Evolutionary conservation across 257 asterid genomes (phyloP), one percentile per base, ranked within the genome.

Genomic region (Solanum piurae): DNA sequence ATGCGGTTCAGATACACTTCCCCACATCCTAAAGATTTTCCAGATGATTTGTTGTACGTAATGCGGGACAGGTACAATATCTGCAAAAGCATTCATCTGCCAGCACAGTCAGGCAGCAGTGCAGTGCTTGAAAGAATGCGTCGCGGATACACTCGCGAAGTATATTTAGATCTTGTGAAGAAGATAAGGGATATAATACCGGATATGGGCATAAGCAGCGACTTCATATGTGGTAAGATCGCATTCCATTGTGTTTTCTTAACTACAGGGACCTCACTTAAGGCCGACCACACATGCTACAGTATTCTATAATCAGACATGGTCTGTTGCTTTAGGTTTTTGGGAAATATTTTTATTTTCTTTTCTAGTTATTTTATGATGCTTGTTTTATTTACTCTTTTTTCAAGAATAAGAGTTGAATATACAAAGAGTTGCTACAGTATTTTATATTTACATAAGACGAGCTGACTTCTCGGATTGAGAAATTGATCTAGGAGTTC

Each of bases 1-100:
- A 97, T 97, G 99, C 90, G 99, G 87, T 97, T 97, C 90, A 90
- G 99, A 93, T 97, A 92, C 92, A 97, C 99, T 68, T 97, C 99
- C 37, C 99, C 99, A 44, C 99, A 97, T 89, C 99, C 99, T 34
- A 97, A 97, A 92, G 99, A 97, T 88, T 97, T 95, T 89, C 99
- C 99, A 2, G 98, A 95, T 89, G 98, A 96, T 88, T 89, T 97
- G 90, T 89, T 97, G 90, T 94, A 93, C 85, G 98, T 95, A 64
- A 95, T 97, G 99, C 92, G 96, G 77, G 94, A 95, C 76, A 97
- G 98, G 89, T 90, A 94, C 88, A 97, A 97, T 87, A 92, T 97
- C 90, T 97, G 99, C 95, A 95, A 94, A 87, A 95, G 95, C 93
- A 95, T 97, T 88, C 99, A 97, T 90, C 90, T 95, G 89, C 99